A percentile compares a stretch with the other conserved stretches of the same genome.
Conservation (phyloP, 306 rosid genomes). For the Prunus kanzakura region DNA sequence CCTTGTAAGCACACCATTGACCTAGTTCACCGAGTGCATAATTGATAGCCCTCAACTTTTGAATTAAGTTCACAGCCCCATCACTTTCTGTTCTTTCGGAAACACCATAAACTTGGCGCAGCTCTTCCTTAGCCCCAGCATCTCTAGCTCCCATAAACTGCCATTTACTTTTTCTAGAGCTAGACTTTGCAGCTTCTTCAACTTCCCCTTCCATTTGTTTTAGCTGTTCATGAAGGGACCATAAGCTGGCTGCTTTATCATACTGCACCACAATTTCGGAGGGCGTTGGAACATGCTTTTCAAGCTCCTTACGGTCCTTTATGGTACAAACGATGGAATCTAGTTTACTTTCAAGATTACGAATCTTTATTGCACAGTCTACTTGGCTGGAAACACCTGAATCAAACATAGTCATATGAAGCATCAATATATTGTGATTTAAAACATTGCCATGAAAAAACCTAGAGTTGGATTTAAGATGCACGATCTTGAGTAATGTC, state of each 20-base stretch:
- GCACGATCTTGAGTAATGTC: neutral
- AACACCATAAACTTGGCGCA: slow-evolving; percentile 97
- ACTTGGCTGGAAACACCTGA: slow-evolving; percentile 97
- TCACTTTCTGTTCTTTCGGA: slow-evolving; percentile 98
- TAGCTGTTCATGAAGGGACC: slow-evolving; percentile 93
- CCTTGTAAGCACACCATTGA: slow-evolving; percentile 98
- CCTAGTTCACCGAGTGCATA: slow-evolving; percentile 99
- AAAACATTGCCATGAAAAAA: neutral
- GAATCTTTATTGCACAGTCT: slow-evolving; percentile 96
- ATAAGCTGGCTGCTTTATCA: slow-evolving; percentile 92
- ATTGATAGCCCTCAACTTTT: slow-evolving; percentile 93
- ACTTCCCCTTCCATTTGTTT: slow-evolving; percentile 95
- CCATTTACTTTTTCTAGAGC: slow-evolving; percentile 98
- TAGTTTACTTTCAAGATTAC: slow-evolving; percentile 97
- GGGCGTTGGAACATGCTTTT: slow-evolving; percentile 97
- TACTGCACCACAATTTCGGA: slow-evolving; percentile 88
- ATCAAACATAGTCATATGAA: slow-evolving; percentile 34
- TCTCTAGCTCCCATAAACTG: slow-evolving; percentile 99
- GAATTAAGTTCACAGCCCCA: slow-evolving; percentile 95
- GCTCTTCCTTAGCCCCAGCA: slow-evolving; percentile 97
- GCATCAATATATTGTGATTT: neutral
- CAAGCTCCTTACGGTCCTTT: slow-evolving; percentile 96
- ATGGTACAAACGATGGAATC: slow-evolving; percentile 94
- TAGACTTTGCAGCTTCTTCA: slow-evolving; percentile 93
- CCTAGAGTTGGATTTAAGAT: neutral